These are phyloP conservation scores for Aspergillus versicolor DNA, from an alignment of 2,329 filamentous ascomycete genomes.

Conservation along the genomic window DNA sequence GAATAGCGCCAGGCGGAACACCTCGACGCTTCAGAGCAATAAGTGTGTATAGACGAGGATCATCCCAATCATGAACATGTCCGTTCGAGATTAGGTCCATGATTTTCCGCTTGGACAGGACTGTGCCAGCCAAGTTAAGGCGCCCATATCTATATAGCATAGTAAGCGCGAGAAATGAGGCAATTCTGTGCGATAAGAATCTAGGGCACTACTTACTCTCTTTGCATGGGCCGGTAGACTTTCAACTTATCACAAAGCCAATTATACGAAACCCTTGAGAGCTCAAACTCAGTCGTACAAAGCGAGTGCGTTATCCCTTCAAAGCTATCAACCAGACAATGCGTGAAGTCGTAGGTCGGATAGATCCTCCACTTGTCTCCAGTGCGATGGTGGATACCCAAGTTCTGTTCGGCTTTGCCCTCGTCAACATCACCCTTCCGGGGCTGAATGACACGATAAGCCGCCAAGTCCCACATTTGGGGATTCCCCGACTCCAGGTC, in stretches of 20 bases:
- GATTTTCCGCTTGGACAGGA: conserved; percentile 83
- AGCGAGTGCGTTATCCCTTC: neutral
- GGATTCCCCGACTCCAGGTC: neutral
- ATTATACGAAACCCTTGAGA: neutral
- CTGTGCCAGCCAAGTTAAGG: conserved; percentile 76
- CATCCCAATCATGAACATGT: conserved; percentile 81
- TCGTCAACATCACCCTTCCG: neutral
- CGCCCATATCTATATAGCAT: conserved; percentile 57
- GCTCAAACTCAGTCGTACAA: neutral
- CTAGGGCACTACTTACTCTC: neutral
- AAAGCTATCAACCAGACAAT: neutral
- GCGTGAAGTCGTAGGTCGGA: neutral
- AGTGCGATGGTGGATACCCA: neutral
- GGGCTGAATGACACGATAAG: neutral
- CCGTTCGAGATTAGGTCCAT: conserved; percentile 72
- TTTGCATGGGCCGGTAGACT: neutral
- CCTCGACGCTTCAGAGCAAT: conserved; percentile 79
- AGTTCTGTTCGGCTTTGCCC: neutral
- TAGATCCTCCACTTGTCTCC: neutral
- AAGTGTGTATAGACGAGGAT: conserved; percentile 85
- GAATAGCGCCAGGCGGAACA: conserved; percentile 80
- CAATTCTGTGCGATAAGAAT: too few species aligned
- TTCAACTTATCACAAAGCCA: neutral
- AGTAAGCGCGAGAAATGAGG: neutral
- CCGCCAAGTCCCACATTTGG: neutral